Percentiles rank a stretch among this genome's conserved stretches.
Evolutionary conservation across 257 asterid genomes (phyloP).

Genomic region (Thymus quinquecostatus): DNA sequence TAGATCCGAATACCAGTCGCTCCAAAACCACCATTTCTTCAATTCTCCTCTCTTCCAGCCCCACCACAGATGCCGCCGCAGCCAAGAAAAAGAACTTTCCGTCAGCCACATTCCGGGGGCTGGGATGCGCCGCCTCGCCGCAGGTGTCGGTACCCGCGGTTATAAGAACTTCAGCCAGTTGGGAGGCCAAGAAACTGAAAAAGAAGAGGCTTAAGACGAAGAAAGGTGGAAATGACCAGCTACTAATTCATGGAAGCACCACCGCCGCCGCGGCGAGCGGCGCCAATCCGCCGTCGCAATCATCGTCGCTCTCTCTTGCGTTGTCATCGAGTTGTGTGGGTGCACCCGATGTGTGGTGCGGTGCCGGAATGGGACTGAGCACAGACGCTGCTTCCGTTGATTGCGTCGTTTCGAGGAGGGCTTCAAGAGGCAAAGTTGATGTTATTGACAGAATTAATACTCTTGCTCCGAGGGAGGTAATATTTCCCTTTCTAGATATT

Average conservation of each 20-base stretch:
- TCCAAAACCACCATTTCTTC: constrained; percentile 79
- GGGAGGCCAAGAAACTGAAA: constrained; percentile 79
- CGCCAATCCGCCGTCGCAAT: constrained; percentile 30
- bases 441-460: constrained; percentile 39
- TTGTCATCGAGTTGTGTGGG: constrained; percentile 51
- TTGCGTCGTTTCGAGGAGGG: constrained; percentile 75
- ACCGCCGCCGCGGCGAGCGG: constrained; percentile 15
- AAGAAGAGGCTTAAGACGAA: constrained; percentile 48
- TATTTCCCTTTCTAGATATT: not conserved
- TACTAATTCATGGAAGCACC: constrained; percentile 16
- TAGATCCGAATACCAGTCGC: constrained; percentile 60
- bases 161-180: constrained; percentile 78
- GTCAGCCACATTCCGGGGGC: constrained; percentile 70
- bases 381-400: constrained; percentile 81
- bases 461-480: constrained; percentile 58
- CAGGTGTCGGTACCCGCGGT: constrained; percentile 93
- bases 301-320: constrained; percentile 51
- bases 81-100: constrained; percentile 73
- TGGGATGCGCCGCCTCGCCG: constrained; percentile 87
- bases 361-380: constrained; percentile 66
- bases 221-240: constrained; percentile 35
- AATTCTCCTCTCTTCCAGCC: constrained; percentile 46
- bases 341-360: constrained; percentile 88
- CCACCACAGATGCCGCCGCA: constrained; percentile 18
- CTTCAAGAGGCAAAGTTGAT: constrained; percentile 62